Evolutionary conservation across 2,329 filamentous ascomycete genomes (phyloP), one percentile per base, ranked within the genome.

Genomic region (Claviceps purpurea): DNA sequence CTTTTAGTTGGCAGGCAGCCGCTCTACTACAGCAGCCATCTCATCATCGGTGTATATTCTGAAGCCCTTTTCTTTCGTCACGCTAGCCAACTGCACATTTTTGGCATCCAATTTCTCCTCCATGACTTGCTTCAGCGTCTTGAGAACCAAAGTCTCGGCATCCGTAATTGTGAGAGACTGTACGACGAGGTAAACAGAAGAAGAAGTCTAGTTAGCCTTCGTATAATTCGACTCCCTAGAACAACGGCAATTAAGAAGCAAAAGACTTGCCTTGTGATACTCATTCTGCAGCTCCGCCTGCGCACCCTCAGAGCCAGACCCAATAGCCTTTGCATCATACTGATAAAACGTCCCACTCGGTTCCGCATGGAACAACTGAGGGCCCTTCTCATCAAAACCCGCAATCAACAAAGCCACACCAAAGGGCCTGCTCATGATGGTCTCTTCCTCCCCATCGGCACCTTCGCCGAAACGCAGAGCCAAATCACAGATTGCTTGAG

Each of bases 61-160:
- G 79, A 98, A 98, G 52, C 93, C 93, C 73, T 87, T 91, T 60
- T 96, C 91, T 77, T 90, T 95, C 57, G 93, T 98, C 53, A 98
- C 93, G 66, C 91, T 97, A 51, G 93, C 93, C 61, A 98, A 72
- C 75, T 98, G 93, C 59, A 98, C 93, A 66, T 98, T 98, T 81
- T 98, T 98, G 58, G 89, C 81, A 68, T 98, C 93, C 55, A 98
- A 78, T 76, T 98, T 98, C 82, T 98, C 93, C 74, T 98, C 93
- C 93, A 98, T 98, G 61, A 98, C 93, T 74, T 98, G 93, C 79
- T 97, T 98, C 68, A 98, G 71, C 40, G 93, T 98, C 81, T 97
- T 97, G 64, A 98, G 76, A 50, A 95, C 90, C 59, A 98, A 74
- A 3, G 90, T 93, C 74, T 98, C 93, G 54, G 93, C 93, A 66